These are phyloP conservation scores for Pythium folliculosum DNA, from an alignment of 352 stramenopile genomes.

Conservation along the genomic window DNA sequence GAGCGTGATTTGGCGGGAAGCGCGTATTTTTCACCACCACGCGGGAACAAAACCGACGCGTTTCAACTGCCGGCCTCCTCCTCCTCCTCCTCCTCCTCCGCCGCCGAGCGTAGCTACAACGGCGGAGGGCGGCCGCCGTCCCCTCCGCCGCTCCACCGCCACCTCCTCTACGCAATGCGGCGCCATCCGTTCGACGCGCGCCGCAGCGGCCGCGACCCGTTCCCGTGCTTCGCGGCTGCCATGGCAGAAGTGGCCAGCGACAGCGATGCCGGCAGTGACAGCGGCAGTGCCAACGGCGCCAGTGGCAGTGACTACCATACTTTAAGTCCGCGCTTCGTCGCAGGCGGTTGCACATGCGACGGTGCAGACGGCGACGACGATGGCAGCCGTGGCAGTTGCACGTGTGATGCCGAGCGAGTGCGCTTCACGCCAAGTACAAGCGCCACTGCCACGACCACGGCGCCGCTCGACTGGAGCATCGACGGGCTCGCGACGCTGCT, in stretches of 20 bases:
- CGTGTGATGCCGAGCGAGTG: not conserved
- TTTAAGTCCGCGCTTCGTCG: not conserved
- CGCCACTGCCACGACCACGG: not conserved
- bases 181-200: constrained; percentile 53
- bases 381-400: constrained; percentile 11
- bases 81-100: not conserved
- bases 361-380: not conserved
- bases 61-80: not conserved
- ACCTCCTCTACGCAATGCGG: constrained; percentile 3
- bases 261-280: constrained; percentile 5
- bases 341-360: constrained; percentile 15
- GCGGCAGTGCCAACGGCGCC: not conserved
- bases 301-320: not conserved
- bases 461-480: constrained; percentile 59
- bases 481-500: constrained; percentile 65
- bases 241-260: constrained; percentile 30
- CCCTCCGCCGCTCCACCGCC: not conserved
- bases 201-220: constrained; percentile 42
- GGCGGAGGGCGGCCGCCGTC: not conserved
- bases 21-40: not conserved
- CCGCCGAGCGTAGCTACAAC: not conserved
- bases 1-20: not conserved
- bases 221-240: constrained; percentile 49
- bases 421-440: not conserved
- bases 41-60: constrained; percentile 8